Base-by-base conservation (phyloP, 1,284 basidiomycete species). In the Trametes polyzona region DNA sequence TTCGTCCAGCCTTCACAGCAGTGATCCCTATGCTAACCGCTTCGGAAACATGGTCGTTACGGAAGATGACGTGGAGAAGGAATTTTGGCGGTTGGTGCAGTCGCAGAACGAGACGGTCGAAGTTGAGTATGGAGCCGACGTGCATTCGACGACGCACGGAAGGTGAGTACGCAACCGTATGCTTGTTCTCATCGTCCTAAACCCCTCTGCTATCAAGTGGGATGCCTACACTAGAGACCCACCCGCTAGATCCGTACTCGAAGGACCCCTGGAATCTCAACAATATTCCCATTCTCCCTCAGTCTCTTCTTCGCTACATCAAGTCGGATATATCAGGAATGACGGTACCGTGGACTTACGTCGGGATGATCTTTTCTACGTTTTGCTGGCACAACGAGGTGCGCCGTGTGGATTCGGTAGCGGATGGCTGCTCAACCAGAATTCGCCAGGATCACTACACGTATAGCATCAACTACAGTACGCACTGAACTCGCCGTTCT, bases 301-400 rank as follows among this genome's bases (percentile, higher is more conserved):
- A 95, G 53, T 98, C 95, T 51, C 82, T 96, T 39, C 79, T 94
- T 44, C 84, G 90, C 19, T 99, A 92, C 75, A 98, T 99, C 79
- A 97, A 98, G 76, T 96, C 94, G 5, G 96, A 99, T 73, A 98
- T 99, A 57, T 98, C 95, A 52, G 97, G 97, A 17, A 99, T 99
- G 97, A 99, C 97, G 0, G 95, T 98, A 4, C 97, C 97, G 7
- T 99, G 97, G 97, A 97, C 96, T 52, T 99, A 99, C 73, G 95
- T 99, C 57, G 97, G 97, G 47, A 99, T 99, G 96, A 83, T 96
- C 42, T 98, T 99, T 74, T 98, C 96, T 10, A 96, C 97, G 1
- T 99, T 99, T 75, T 98, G 96, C 74, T 99, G 97, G 97, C 97
- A 99, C 76, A 99, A 99, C 72, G 97, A 99, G 84, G 90, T 90